phyloP scores from a whole-genome alignment of 2,329 filamentous ascomycete species.

The Gliomastix tumulicola region DNA sequence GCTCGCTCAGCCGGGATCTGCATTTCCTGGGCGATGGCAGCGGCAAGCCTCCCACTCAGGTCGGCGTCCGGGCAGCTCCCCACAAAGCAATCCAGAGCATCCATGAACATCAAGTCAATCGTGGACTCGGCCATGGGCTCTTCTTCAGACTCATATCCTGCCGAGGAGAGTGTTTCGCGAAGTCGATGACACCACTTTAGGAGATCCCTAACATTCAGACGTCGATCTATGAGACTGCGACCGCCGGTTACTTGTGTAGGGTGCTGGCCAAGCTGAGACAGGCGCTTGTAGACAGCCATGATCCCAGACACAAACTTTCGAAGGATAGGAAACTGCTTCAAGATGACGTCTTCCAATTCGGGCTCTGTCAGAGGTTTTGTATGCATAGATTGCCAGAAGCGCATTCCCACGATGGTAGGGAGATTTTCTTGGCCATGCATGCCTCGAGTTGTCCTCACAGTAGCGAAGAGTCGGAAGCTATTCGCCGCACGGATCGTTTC shows the following conservation, averaged over 20 bases:
- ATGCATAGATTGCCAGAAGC: conserved; percentile 77
- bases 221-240: conserved; percentile 38
- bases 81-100: conserved; percentile 88
- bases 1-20: conserved; percentile 77
- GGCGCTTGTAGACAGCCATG: conserved; percentile 49
- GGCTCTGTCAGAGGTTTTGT: conserved; percentile 57
- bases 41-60: conserved; percentile 52
- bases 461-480: conserved; percentile 88
- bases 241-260: conserved; percentile 19
- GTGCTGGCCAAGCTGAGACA: conserved; percentile 45
- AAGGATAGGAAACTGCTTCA: conserved; percentile 63
- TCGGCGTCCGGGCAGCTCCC: conserved; percentile 66
- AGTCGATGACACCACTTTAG: conserved; percentile 87
- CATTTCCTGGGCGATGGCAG: conserved; percentile 76
- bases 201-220: conserved; percentile 68
- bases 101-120: conserved; percentile 82
- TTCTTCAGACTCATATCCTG: conserved; percentile 56
- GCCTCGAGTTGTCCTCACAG: conserved; percentile 71
- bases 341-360: conserved; percentile 71
- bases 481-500: conserved; percentile 77
- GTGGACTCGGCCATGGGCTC: conserved; percentile 68
- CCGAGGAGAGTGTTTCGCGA: conserved; percentile 53
- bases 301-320: conserved; percentile 53
- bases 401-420: conserved; percentile 71
- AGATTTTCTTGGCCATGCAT: conserved; percentile 59